These are phyloP conservation scores for Ogataea paraovalis DNA, from an alignment of 805 yeast genomes.

Conservation along the genomic window DNA sequence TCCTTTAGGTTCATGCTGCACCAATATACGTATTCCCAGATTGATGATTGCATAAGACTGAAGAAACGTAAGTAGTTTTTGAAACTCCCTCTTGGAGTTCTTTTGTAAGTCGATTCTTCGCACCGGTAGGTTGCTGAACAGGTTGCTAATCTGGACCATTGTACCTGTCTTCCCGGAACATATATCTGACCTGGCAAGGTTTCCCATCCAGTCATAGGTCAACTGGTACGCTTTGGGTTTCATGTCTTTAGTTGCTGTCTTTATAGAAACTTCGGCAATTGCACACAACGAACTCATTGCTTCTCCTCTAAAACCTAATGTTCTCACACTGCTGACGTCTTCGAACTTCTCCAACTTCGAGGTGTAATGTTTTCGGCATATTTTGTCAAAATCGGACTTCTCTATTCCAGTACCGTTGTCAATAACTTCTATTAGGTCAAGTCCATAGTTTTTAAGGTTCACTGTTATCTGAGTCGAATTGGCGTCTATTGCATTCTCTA, in stretches of 20 bases:
- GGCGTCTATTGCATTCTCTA: slow-evolving; percentile 88
- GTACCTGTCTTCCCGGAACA: slow-evolving; percentile 69
- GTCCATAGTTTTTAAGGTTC: slow-evolving; percentile 64
- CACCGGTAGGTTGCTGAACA: slow-evolving; percentile 77
- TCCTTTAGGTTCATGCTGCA: slow-evolving; percentile 44
- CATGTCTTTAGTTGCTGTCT: slow-evolving; percentile 43
- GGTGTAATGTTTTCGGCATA: slow-evolving; percentile 64
- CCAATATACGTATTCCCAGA: slow-evolving; percentile 53
- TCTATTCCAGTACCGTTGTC: slow-evolving; percentile 70
- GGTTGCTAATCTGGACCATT: slow-evolving; percentile 46
- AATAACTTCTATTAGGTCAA: slow-evolving; percentile 60
- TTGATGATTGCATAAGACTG: slow-evolving; percentile 67
- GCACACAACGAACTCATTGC: slow-evolving; percentile 71
- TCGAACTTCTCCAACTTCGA: slow-evolving; percentile 59
- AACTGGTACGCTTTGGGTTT: slow-evolving; percentile 59
- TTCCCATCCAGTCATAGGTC: slow-evolving; percentile 54
- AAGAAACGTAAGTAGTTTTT: slow-evolving; percentile 57
- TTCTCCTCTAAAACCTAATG: slow-evolving; percentile 80
- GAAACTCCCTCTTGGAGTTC: slow-evolving; percentile 66
- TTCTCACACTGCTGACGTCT: slow-evolving; percentile 45
- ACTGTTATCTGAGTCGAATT: slow-evolving; percentile 64
- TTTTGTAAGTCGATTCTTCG: slow-evolving; percentile 69
- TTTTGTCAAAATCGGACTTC: slow-evolving; percentile 43
- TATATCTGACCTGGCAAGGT: slow-evolving; percentile 32
- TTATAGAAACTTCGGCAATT: slow-evolving; percentile 43